Conservation (phyloP, 2,329 filamentous ascomycete species). For the Trichoderma hamatum region DNA sequence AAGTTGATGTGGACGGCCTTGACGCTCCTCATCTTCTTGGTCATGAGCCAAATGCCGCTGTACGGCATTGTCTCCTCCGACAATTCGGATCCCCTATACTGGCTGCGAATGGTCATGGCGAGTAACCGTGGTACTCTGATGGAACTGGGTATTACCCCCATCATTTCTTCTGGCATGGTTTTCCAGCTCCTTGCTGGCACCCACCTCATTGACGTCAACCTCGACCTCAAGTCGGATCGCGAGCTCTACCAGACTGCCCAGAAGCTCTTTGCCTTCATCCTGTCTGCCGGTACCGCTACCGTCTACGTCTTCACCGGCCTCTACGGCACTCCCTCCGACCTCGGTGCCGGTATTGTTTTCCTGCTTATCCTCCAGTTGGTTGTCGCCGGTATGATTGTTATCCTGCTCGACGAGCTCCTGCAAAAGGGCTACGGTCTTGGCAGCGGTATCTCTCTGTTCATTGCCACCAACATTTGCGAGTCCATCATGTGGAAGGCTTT, state of each 20-base stretch:
- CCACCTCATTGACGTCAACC: constrained; percentile 99
- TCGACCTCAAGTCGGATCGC: constrained; percentile 99
- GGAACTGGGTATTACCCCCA: constrained; percentile 96
- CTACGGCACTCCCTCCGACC: constrained; percentile 94
- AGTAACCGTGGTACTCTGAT: constrained; percentile 97
- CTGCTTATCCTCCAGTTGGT: constrained; percentile 97
- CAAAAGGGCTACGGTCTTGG: constrained; percentile 99
- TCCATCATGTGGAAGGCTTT: constrained; percentile 99
- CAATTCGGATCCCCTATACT: constrained; percentile 98
- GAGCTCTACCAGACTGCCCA: constrained; percentile 99
- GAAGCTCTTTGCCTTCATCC: constrained; percentile 97
- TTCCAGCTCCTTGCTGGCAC: constrained; percentile 99
- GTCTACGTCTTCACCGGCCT: constrained; percentile 98
- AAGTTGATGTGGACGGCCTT: constrained; percentile 94
- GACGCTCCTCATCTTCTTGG: constrained; percentile 96
- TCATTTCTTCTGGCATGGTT: constrained; percentile 99
- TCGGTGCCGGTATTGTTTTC: constrained; percentile 97
- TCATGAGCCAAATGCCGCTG: constrained; percentile 99
- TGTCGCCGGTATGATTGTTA: constrained; percentile 96
- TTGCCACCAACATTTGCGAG: constrained; percentile 99
- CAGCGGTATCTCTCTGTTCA: constrained; percentile 98
- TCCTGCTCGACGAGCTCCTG: constrained; percentile 96
- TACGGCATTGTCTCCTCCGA: constrained; percentile 99
- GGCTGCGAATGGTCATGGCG: constrained; percentile 99
- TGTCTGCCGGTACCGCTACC: constrained; percentile 95